These are phyloP conservation scores for Persicaria maculosa DNA, from an alignment of 148 eudicot species.

Conservation along the genomic window DNA sequence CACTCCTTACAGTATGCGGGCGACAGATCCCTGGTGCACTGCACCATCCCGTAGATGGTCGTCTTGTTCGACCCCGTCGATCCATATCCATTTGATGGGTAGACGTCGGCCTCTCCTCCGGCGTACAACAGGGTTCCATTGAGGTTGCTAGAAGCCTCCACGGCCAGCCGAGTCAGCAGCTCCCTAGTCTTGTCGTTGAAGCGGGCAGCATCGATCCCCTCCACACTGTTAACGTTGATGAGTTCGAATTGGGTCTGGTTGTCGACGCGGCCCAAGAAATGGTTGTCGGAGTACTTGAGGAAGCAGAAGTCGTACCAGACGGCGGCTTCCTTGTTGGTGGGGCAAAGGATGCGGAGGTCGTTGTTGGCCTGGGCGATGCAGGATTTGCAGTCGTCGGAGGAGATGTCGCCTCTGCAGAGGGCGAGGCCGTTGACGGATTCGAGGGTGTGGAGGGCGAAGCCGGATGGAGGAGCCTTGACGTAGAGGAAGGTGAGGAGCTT, in stretches of 20 bases:
- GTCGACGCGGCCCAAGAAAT: slow-evolving; percentile 28
- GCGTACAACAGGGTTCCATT: neutral
- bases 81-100: neutral
- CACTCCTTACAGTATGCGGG: slow-evolving; percentile 29
- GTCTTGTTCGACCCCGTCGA: neutral
- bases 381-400: neutral
- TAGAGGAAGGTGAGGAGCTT: slow-evolving; percentile 10
- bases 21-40: slow-evolving; percentile 38
- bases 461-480: neutral
- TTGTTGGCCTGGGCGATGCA: slow-evolving; percentile 4
- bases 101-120: slow-evolving; percentile 9
- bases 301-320: slow-evolving; percentile 40
- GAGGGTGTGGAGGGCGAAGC: slow-evolving; percentile 4
- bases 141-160: neutral
- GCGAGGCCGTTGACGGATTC: neutral
- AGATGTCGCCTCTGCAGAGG: slow-evolving; percentile 1
- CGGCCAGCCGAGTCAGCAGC: slow-evolving; percentile 20
- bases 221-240: neutral
- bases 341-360: slow-evolving; percentile 21
- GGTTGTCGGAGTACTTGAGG: slow-evolving; percentile 22
- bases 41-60: slow-evolving; percentile 32
- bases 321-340: slow-evolving; percentile 20
- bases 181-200: slow-evolving; percentile 21
- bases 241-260: slow-evolving; percentile 12
- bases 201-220: slow-evolving; percentile 9